phyloP scores from a whole-genome alignment of 2,329 filamentous ascomycete genomes.

The Calonectria leucothoes region DNA sequence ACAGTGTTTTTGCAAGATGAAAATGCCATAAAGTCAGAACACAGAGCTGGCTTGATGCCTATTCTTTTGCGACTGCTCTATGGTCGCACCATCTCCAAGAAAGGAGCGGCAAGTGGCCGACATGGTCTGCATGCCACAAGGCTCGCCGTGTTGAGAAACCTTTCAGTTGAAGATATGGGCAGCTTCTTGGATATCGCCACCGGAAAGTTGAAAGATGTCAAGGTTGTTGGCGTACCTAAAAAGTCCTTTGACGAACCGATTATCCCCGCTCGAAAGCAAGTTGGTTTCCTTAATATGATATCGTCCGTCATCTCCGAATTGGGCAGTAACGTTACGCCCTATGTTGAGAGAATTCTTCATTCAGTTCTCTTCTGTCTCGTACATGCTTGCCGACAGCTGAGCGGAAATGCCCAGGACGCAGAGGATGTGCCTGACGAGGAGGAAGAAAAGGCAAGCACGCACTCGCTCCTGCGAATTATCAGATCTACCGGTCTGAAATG shows the following conservation, averaged over 20 bases:
- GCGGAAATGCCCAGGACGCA: slow-evolving; percentile 50
- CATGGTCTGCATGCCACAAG: slow-evolving; percentile 85
- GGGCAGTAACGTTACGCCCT: slow-evolving; percentile 77
- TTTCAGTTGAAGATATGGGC: slow-evolving; percentile 79
- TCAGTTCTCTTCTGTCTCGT: slow-evolving; percentile 86
- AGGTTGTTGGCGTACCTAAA: slow-evolving; percentile 65
- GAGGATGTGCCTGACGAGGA: slow-evolving; percentile 53
- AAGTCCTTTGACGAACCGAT: slow-evolving; percentile 68
- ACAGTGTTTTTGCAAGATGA: slow-evolving; percentile 85
- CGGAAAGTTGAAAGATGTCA: slow-evolving; percentile 73
- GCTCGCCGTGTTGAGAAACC: slow-evolving; percentile 82
- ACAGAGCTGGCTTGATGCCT: slow-evolving; percentile 82
- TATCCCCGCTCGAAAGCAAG: slow-evolving; percentile 80
- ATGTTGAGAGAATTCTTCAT: slow-evolving; percentile 76
- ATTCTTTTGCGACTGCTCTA: slow-evolving; percentile 89
- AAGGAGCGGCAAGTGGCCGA: slow-evolving; percentile 79
- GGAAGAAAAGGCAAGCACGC: slow-evolving; percentile 56
- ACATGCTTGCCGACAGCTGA: slow-evolving; percentile 72
- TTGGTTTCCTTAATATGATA: slow-evolving; percentile 93
- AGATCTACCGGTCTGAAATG: slow-evolving; percentile 85
- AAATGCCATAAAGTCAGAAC: slow-evolving; percentile 77
- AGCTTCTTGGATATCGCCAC: slow-evolving; percentile 86
- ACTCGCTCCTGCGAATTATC: slow-evolving; percentile 73
- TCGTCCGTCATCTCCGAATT: slow-evolving; percentile 88
- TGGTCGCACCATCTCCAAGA: slow-evolving; percentile 86